phyloP scores from a whole-genome alignment of 257 asterid species.

The Nicotiana noctiflora region DNA sequence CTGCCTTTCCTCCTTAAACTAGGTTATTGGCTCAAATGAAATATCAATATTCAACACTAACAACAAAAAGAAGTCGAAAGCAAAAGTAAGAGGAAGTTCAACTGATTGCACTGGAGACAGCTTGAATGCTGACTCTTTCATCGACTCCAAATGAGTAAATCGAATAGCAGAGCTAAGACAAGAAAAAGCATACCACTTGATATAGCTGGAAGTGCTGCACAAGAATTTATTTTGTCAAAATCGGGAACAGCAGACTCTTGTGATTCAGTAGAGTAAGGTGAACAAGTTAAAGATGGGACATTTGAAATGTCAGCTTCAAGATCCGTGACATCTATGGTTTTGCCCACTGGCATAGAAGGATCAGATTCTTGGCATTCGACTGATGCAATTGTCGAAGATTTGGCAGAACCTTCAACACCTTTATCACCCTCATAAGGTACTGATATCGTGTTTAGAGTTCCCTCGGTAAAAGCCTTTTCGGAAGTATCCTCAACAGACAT shows the following conservation, averaged over 20 bases:
- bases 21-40: background rate
- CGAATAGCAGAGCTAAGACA: background rate
- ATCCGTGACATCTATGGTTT: background rate
- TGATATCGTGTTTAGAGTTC: background rate
- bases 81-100: background rate
- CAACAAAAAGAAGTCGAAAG: background rate
- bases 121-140: background rate
- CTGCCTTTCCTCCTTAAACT: background rate
- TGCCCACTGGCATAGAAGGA: slow-evolving; percentile 4
- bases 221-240: background rate
- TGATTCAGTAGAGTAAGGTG: background rate
- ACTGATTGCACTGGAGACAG: background rate
- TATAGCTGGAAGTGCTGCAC: background rate
- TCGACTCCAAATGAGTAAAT: background rate
- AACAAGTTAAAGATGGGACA: background rate
- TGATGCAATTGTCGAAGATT: background rate
- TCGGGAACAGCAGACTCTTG: background rate
- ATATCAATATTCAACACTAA: background rate
- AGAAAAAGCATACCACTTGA: background rate
- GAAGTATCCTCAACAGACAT: slow-evolving; percentile 3
- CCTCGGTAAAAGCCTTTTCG: background rate
- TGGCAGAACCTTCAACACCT: background rate
- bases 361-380: background rate
- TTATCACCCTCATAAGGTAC: background rate
- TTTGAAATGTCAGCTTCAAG: background rate